Conservation (phyloP, 805 yeast genomes). For the Metschnikowia kunwiensis region DNA sequence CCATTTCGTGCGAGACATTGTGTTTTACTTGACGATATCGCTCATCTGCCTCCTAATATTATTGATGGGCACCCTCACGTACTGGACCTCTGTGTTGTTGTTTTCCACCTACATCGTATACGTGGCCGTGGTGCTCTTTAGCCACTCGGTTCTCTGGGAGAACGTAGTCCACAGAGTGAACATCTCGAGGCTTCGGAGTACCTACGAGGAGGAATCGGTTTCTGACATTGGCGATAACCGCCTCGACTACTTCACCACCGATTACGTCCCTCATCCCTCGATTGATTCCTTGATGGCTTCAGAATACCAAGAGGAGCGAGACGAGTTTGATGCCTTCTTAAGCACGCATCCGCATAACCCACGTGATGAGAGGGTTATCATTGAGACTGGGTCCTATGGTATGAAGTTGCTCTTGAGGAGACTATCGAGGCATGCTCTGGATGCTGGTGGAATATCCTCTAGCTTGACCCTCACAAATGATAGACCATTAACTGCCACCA, state of each 20-base stretch:
- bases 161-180: constrained; percentile 7
- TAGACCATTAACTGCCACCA: constrained; percentile 8
- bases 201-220: constrained; percentile 10
- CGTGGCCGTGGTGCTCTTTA: constrained; percentile 45
- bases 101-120: constrained; percentile 55
- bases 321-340: constrained; percentile 15
- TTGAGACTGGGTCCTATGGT: constrained; percentile 31
- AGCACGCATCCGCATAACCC: constrained; percentile 12
- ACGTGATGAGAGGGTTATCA: constrained; percentile 14
- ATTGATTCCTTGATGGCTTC: constrained; percentile 10
- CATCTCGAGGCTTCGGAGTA: constrained; percentile 14
- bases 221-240: constrained; percentile 1
- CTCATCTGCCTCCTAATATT: constrained; percentile 50
- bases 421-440: constrained; percentile 27
- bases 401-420: constrained; percentile 32
- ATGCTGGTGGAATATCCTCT: background rate
- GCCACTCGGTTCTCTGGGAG: constrained; percentile 14
- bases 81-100: constrained; percentile 57
- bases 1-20: constrained; percentile 58
- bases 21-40: constrained; percentile 53
- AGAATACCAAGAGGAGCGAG: constrained; percentile 9
- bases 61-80: constrained; percentile 51
- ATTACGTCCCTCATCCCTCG: constrained; percentile 8
- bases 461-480: constrained; percentile 7
- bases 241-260: constrained; percentile 5